Conservation (phyloP, 2,329 filamentous ascomycete genomes). For the Penicillium hesseltinei region DNA sequence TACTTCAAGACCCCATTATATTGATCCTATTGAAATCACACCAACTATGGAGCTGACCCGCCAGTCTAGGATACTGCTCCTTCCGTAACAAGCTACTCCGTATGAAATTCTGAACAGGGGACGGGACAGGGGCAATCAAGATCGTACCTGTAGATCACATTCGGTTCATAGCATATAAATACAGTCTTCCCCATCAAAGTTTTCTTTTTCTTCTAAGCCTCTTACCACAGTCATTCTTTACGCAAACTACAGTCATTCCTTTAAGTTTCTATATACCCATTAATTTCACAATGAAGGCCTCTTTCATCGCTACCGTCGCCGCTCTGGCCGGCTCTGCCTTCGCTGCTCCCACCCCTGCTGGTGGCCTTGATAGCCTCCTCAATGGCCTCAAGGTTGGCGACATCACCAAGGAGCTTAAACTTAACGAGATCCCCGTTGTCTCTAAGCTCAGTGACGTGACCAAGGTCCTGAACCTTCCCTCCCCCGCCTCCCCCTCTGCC, state of each 20-base stretch:
- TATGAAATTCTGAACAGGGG: background rate
- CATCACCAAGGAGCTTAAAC: conserved; percentile 18
- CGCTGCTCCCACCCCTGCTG: conserved; percentile 4
- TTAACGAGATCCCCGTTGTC: conserved; percentile 18
- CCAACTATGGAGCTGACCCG: conserved; percentile 5
- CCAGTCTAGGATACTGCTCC: background rate
- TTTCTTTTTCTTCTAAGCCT: conserved; percentile 3
- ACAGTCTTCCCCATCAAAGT: background rate
- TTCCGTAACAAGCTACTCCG: background rate
- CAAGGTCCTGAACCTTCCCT: conserved; percentile 14
- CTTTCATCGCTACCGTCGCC: conserved; percentile 25
- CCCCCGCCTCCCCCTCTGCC: conserved; percentile 14
- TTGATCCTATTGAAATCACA: background rate
- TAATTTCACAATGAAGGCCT: conserved; percentile 26
- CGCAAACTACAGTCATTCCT: conserved; percentile 9
- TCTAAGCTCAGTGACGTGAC: conserved; percentile 20
- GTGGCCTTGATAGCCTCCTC: conserved; percentile 13
- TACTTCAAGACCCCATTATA: background rate
- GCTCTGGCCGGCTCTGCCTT: conserved; percentile 17
- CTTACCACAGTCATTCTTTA: conserved; percentile 23
- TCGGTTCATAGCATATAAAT: conserved; percentile 3
- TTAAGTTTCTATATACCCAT: conserved; percentile 9
- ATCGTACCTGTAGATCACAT: conserved; percentile 4
- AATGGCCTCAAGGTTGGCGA: conserved; percentile 21
- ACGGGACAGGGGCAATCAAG: background rate